Conservation (phyloP, 2,329 filamentous ascomycete genomes). For the Fusarium chuoi region DNA sequence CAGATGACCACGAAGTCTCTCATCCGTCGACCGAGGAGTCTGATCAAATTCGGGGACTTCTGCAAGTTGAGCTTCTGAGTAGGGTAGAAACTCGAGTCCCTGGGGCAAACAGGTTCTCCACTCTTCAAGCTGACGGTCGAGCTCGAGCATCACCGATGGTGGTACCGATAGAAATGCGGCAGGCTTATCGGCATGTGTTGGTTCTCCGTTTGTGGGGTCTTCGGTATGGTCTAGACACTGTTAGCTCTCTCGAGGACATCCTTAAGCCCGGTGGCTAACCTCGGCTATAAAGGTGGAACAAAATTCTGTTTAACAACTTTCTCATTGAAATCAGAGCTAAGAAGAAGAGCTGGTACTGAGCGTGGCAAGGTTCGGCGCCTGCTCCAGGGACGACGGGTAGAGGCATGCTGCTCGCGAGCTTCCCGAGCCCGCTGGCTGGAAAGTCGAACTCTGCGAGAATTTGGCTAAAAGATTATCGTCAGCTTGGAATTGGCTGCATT, state of each 20-base stretch:
- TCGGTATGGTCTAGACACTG: background rate
- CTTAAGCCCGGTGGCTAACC: background rate
- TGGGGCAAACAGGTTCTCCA: slow-evolving; percentile 23
- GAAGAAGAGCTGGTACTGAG: slow-evolving; percentile 30
- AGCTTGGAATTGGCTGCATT: background rate
- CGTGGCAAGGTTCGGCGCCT: slow-evolving; percentile 7
- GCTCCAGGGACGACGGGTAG: slow-evolving; percentile 17
- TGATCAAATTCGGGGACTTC: background rate
- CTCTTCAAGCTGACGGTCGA: slow-evolving; percentile 30
- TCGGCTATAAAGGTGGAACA: slow-evolving; percentile 26
- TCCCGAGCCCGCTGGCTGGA: slow-evolving; percentile 25
- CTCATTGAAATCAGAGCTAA: slow-evolving; percentile 28
- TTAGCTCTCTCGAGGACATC: background rate
- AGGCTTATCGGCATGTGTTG: background rate
- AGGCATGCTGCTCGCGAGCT: slow-evolving; percentile 20
- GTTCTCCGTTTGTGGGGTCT: background rate
- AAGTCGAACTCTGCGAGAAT: slow-evolving; percentile 32
- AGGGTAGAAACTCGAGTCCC: background rate
- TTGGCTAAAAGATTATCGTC: background rate
- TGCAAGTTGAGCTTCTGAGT: background rate
- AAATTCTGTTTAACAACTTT: slow-evolving; percentile 24
- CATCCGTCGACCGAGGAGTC: background rate
- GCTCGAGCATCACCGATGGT: slow-evolving; percentile 14
- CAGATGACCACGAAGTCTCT: slow-evolving; percentile 4
- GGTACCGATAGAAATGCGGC: background rate